Conservation (phyloP, 352 stramenopile genomes). For the Phytophthora hybrid region DNA sequence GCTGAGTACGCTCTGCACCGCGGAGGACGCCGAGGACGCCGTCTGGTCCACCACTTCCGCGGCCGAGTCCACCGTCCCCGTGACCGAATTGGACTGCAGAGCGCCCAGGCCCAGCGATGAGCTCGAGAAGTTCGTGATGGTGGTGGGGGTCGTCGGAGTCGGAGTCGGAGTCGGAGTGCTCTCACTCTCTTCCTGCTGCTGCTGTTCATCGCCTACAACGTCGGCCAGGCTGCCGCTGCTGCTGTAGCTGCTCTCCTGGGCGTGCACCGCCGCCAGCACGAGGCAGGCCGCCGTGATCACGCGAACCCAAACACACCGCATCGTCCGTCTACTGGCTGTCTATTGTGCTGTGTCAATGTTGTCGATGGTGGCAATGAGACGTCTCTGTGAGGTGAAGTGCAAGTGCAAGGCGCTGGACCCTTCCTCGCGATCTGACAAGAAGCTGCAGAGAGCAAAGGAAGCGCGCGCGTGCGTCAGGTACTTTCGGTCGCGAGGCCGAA, state of each 20-base stretch:
- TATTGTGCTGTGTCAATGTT: background rate
- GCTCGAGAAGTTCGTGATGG: conserved; percentile 21
- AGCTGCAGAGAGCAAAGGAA: conserved; percentile 18
- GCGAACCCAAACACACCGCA: conserved; percentile 34
- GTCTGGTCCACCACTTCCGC: conserved; percentile 20
- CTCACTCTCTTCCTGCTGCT: conserved; percentile 19
- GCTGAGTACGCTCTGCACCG: conserved; percentile 1
- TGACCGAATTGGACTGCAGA: conserved; percentile 29
- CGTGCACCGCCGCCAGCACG: conserved; percentile 24
- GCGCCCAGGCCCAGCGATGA: conserved; percentile 26
- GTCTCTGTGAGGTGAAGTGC: background rate
- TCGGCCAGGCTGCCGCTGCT: conserved; percentile 27
- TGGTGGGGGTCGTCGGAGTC: conserved; percentile 7
- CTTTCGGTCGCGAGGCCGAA: conserved; percentile 44
- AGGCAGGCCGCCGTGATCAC: conserved; percentile 36
- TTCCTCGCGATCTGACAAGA: conserved; percentile 32
- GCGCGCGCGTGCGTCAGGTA: conserved; percentile 21
- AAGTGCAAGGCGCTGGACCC: conserved; percentile 11
- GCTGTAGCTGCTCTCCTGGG: conserved; percentile 24
- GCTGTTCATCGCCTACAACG: conserved; percentile 25
- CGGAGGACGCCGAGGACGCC: background rate
- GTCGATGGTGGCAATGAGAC: conserved; percentile 1
- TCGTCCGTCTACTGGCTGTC: conserved; percentile 3
- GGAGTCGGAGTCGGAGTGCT: background rate
- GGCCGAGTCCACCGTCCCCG: conserved; percentile 27